phyloP scores from a whole-genome alignment of 1,139 yeast species.

The Yamadazyma sp. region DNA sequence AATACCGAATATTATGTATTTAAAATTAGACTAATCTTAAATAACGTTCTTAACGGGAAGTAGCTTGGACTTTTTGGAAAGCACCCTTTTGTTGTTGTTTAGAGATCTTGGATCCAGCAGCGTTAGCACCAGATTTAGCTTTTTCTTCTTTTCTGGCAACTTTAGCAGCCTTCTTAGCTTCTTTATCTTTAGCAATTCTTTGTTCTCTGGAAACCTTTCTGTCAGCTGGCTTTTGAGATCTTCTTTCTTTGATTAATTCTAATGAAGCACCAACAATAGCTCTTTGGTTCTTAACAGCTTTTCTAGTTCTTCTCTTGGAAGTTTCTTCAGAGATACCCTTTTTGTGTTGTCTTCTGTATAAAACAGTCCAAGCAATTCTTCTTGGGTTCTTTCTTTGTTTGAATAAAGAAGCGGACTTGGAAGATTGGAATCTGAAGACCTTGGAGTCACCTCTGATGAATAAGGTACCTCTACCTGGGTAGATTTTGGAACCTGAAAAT shows the following conservation, averaged over 20 bases:
- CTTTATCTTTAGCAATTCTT: conserved; percentile 90
- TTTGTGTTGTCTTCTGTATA: conserved; percentile 99
- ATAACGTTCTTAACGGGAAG: conserved; percentile 73
- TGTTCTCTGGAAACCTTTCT: conserved; percentile 97
- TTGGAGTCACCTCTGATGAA: conserved; percentile 99
- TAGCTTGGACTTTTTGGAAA: conserved; percentile 93
- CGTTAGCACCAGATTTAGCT: conserved; percentile 81
- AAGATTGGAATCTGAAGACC: conserved; percentile 98
- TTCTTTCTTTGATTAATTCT: conserved; percentile 97
- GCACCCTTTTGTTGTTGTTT: conserved; percentile 92
- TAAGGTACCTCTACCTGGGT: conserved; percentile 99
- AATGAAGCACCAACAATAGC: conserved; percentile 99
- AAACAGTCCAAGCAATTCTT: conserved; percentile 99
- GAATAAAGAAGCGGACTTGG: conserved; percentile 97
- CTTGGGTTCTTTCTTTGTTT: conserved; percentile 99
- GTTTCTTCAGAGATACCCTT: conserved; percentile 99
- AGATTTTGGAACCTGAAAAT: conserved; percentile 98
- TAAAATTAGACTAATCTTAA: conserved; percentile 15
- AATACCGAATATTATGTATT: conserved; percentile 2
- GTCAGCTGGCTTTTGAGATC: conserved; percentile 92
- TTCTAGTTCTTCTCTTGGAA: conserved; percentile 95
- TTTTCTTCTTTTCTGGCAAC: conserved; percentile 93
- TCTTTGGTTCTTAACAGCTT: conserved; percentile 98
- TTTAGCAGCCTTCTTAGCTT: conserved; percentile 90
- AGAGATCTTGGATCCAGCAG: conserved; percentile 63